Conservation (phyloP, 306 rosid species). For the Pyrus pyrifolia region DNA sequence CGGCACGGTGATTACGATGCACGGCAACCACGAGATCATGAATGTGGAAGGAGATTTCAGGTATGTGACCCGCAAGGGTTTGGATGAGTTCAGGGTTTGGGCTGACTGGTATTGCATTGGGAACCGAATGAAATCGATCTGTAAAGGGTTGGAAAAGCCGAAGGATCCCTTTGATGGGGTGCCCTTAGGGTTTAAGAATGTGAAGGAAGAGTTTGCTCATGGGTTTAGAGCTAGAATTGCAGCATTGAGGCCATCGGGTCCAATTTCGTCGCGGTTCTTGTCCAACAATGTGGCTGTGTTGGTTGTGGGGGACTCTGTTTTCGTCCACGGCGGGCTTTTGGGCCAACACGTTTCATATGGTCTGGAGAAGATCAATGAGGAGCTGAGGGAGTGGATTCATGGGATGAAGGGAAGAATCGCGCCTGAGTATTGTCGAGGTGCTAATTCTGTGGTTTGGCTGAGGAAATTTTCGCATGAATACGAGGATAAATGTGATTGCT, state of each 20-base stretch:
- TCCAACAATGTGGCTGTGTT: conserved; percentile 56
- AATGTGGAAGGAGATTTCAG: conserved; percentile 80
- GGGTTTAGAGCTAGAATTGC: conserved; percentile 80
- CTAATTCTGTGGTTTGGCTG: conserved; percentile 60
- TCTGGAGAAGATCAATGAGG: conserved; percentile 64
- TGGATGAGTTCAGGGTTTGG: conserved; percentile 74
- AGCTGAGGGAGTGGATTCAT: conserved; percentile 71
- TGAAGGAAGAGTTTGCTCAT: conserved; percentile 27
- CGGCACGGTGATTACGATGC: conserved; percentile 66
- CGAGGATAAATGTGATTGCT: conserved; percentile 58
- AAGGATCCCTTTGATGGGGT: conserved; percentile 53
- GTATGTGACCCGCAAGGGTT: conserved; percentile 31
- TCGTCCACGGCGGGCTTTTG: conserved; percentile 85
- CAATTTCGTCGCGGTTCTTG: conserved; percentile 59
- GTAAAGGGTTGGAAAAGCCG: conserved; percentile 43
- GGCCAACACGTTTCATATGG: conserved; percentile 58
- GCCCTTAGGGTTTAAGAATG: conserved; percentile 32
- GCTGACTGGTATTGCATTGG: conserved; percentile 63
- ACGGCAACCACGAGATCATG: conserved; percentile 97
- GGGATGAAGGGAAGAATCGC: conserved; percentile 44
- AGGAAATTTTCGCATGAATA: conserved; percentile 58
- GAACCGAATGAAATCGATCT: conserved; percentile 48
- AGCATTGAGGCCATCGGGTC: conserved; percentile 66
- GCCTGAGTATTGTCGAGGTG: conserved; percentile 39
- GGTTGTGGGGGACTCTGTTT: conserved; percentile 73